These are phyloP conservation scores for Blepharisma undulans DNA, from an alignment of 169 alveolate genomes.

Conservation along the genomic window DNA sequence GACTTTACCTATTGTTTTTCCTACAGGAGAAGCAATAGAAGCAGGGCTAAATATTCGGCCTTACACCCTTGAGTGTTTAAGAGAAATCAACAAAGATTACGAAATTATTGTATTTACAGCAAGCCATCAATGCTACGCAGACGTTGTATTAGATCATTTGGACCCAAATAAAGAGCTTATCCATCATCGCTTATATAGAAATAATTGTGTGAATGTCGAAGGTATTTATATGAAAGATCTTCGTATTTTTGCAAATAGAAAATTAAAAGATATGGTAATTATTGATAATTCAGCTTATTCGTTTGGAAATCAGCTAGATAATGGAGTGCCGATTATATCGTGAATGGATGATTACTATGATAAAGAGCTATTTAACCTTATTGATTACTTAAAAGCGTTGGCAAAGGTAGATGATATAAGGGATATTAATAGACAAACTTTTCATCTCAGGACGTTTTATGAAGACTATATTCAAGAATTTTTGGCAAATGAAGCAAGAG, in stretches of 20 bases:
- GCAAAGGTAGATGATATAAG: constrained; percentile 77
- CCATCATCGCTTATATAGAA: constrained; percentile 75
- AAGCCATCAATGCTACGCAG: constrained; percentile 79
- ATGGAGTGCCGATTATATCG: constrained; percentile 86
- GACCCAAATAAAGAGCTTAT: constrained; percentile 74
- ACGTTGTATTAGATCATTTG: constrained; percentile 77
- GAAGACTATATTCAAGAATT: constrained; percentile 41
- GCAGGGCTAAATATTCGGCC: constrained; percentile 83
- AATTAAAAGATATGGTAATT: constrained; percentile 69
- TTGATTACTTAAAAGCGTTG: constrained; percentile 58
- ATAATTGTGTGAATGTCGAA: constrained; percentile 65
- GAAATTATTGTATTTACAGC: constrained; percentile 86
- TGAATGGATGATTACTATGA: constrained; percentile 84
- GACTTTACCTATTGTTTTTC: constrained; percentile 54
- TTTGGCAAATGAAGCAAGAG: background rate
- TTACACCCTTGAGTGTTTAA: constrained; percentile 66
- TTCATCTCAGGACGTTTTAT: constrained; percentile 45
- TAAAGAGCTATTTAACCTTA: constrained; percentile 72
- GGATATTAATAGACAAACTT: constrained; percentile 58
- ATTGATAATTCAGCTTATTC: constrained; percentile 87
- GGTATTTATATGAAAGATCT: constrained; percentile 82
- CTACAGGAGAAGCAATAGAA: constrained; percentile 65
- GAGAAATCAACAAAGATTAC: constrained; percentile 65
- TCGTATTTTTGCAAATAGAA: constrained; percentile 77
- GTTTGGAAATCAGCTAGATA: constrained; percentile 79